These are phyloP conservation scores for Salix exigua DNA, from an alignment of 345 rosid genomes.

Conservation along the genomic window DNA sequence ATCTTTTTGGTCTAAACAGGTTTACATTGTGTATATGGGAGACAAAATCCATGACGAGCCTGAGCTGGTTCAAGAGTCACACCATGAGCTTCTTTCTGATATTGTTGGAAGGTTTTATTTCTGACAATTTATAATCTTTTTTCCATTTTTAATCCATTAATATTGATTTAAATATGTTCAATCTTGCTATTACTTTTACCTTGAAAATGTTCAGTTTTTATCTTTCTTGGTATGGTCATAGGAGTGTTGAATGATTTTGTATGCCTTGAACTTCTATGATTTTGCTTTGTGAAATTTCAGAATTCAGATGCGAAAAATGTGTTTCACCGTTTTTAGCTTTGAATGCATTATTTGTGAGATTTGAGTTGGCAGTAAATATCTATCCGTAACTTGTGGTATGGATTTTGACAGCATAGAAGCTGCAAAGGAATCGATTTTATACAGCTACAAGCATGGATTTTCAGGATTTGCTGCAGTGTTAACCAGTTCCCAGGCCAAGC, in stretches of 20 bases:
- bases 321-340: neutral
- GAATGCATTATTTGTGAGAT: neutral
- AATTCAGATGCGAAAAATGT: neutral
- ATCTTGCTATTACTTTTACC: neutral
- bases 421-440: constrained; percentile 48
- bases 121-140: neutral
- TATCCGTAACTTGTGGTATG: neutral
- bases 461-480: constrained; percentile 75
- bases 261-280: neutral
- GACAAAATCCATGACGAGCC: constrained; percentile 44
- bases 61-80: constrained; percentile 38
- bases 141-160: neutral
- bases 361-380: neutral
- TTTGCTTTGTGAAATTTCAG: neutral
- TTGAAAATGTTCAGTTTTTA: neutral
- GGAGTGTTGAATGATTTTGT: neutral
- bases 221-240: neutral
- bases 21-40: constrained; percentile 63
- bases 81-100: constrained; percentile 53
- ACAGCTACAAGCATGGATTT: constrained; percentile 70
- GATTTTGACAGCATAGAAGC: constrained; percentile 44
- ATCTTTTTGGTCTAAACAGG: constrained; percentile 23
- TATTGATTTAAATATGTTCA: neutral
- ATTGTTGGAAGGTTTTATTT: constrained; percentile 54
- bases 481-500: constrained; percentile 43